phyloP scores from a whole-genome alignment of 345 rosid species.

The Erucastrum elatum region DNA sequence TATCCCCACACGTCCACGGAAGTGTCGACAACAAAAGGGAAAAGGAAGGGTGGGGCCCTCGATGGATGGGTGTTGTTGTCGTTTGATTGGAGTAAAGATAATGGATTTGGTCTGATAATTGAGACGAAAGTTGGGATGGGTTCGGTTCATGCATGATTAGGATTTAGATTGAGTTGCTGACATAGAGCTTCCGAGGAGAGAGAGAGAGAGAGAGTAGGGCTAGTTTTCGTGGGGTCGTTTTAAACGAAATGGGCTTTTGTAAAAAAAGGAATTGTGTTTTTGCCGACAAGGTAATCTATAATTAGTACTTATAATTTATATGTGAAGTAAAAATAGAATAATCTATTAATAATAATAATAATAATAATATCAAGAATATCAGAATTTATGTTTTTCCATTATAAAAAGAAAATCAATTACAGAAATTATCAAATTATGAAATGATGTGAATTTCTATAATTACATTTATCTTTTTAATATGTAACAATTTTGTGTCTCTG shows the following conservation, averaged over 20 bases:
- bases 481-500: neutral
- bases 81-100: neutral
- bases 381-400: neutral
- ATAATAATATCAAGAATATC: neutral
- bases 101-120: neutral
- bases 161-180: neutral
- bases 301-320: too few species aligned
- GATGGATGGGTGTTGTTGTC: neutral
- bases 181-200: neutral
- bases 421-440: neutral
- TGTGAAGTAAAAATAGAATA: neutral
- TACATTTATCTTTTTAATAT: too few species aligned
- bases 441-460: too few species aligned
- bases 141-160: neutral
- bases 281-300: neutral
- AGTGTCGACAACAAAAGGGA: neutral
- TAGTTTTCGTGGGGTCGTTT: neutral
- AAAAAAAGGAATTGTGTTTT: neutral
- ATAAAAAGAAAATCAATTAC: too few species aligned
- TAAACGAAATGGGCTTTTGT: neutral
- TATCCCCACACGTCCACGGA: slow-evolving; percentile 1
- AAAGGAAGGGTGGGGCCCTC: neutral
- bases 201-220: neutral
- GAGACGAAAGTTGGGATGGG: neutral
- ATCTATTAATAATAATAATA: too few species aligned